Evolutionary conservation across 768 basidiomycete genomes (phyloP).

Genomic region (Cystobasidium onofrii): DNA sequence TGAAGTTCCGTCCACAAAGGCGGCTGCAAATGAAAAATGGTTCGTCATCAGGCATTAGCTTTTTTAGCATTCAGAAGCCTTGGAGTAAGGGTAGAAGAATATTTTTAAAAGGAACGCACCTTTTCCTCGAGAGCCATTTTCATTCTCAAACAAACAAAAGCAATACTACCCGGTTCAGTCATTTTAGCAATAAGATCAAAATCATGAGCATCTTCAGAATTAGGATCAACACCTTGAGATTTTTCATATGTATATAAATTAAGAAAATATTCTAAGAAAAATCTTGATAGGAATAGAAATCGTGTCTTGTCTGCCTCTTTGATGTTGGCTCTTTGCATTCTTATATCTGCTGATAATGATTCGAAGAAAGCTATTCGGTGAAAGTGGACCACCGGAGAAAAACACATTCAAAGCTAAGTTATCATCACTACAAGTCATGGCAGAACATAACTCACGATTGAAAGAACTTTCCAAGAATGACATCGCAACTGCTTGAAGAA

Average conservation of each 20-base stretch:
- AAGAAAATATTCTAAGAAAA: constrained; percentile 88
- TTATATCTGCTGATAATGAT: constrained; percentile 81
- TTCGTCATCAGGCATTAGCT: too few species aligned
- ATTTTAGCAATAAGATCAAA: constrained; percentile 64
- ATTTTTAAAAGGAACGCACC: constrained; percentile 49
- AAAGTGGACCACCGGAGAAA: too few species aligned
- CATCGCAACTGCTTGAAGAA: constrained; percentile 60
- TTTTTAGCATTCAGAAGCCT: too few species aligned
- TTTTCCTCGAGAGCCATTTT: constrained; percentile 81
- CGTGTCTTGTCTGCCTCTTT: constrained; percentile 91
- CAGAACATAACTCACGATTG: constrained; percentile 81
- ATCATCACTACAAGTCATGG: too few species aligned
- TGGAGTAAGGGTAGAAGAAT: too few species aligned
- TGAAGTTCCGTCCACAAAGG: constrained; percentile 90
- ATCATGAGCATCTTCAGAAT: constrained; percentile 42
- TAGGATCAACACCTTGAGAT: constrained; percentile 33
- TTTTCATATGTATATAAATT: constrained; percentile 51
- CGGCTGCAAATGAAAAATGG: constrained; percentile 58
- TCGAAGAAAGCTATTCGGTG: constrained; percentile 64
- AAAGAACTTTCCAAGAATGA: constrained; percentile 75
- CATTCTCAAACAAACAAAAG: constrained; percentile 85
- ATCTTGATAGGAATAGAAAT: constrained; percentile 73
- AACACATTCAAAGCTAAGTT: too few species aligned
- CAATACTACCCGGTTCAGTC: constrained; percentile 74
- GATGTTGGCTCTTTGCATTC: constrained; percentile 80